Conservation (phyloP, 805 yeast genomes). For the Ogataea zsoltii region DNA sequence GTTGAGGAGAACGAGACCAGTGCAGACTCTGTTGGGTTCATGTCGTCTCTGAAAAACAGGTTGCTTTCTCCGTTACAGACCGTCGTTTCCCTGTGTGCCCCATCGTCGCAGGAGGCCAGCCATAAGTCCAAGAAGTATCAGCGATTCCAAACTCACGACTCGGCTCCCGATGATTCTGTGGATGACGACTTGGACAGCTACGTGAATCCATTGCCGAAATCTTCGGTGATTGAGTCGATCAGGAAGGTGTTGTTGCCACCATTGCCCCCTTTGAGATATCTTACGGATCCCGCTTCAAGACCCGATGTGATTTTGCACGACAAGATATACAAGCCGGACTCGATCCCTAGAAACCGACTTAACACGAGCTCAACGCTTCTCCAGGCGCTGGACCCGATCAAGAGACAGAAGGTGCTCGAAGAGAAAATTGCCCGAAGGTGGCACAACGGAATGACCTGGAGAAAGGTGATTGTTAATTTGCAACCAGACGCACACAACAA, state of each 20-base stretch:
- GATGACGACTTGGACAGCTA: constrained; percentile 9
- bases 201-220: constrained; percentile 51
- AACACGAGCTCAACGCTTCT: constrained; percentile 31
- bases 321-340: constrained; percentile 69
- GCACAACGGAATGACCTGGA: constrained; percentile 84
- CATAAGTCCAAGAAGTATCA: constrained; percentile 24
- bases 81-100: constrained; percentile 45
- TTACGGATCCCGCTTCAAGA: constrained; percentile 66
- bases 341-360: constrained; percentile 31
- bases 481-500: constrained; percentile 96
- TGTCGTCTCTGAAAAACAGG: constrained; percentile 24
- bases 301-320: constrained; percentile 76
- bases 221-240: constrained; percentile 79
- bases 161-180: constrained; percentile 6
- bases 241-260: constrained; percentile 79
- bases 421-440: constrained; percentile 87
- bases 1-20: constrained; percentile 11
- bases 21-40: not conserved
- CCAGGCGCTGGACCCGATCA: constrained; percentile 33
- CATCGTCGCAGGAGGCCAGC: constrained; percentile 25
- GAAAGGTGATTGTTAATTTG: constrained; percentile 83
- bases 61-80: constrained; percentile 44
- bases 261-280: constrained; percentile 64
- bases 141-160: constrained; percentile 33
- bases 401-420: constrained; percentile 51